Evolutionary conservation across 2,329 filamentous ascomycete species (phyloP).

Genomic region (Beauveria rudraprayagi): DNA sequence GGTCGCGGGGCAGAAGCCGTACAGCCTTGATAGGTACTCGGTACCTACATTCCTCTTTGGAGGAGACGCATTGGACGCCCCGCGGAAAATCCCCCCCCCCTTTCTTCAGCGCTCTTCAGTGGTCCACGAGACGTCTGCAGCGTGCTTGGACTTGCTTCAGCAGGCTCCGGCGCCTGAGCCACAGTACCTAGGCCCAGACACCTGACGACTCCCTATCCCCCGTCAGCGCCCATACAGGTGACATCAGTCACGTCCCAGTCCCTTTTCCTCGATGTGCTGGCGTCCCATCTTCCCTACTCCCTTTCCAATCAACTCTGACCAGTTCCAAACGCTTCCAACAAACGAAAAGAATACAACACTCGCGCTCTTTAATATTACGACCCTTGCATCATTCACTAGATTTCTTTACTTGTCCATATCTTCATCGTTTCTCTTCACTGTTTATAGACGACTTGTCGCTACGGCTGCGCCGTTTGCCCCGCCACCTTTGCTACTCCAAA

Average conservation of each 20-base stretch:
- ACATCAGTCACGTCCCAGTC: slow-evolving; percentile 10
- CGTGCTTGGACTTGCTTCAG: neutral
- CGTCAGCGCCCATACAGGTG: slow-evolving; percentile 5
- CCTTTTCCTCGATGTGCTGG: neutral
- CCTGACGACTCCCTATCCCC: neutral
- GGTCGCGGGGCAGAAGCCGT: no score
- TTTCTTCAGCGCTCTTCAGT: neutral
- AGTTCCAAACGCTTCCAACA: neutral
- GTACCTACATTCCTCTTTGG: neutral
- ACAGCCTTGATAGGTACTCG: neutral
- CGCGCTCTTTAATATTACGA: slow-evolving; percentile 5
- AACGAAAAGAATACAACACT: neutral
- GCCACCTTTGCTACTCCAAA: neutral
- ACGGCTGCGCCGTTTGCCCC: slow-evolving; percentile 8
- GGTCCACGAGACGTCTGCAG: neutral
- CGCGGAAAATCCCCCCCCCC: neutral
- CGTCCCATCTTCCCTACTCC: neutral
- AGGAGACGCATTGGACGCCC: no score
- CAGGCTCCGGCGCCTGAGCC: neutral
- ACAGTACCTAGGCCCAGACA: neutral
- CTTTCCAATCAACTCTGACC: neutral
- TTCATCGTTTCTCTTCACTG: neutral
- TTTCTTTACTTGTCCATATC: slow-evolving; percentile 2
- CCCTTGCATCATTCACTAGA: slow-evolving; percentile 2
- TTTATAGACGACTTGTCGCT: neutral